These are phyloP conservation scores for Angophora floribunda DNA, from an alignment of 345 rosid species.

Conservation along the genomic window DNA sequence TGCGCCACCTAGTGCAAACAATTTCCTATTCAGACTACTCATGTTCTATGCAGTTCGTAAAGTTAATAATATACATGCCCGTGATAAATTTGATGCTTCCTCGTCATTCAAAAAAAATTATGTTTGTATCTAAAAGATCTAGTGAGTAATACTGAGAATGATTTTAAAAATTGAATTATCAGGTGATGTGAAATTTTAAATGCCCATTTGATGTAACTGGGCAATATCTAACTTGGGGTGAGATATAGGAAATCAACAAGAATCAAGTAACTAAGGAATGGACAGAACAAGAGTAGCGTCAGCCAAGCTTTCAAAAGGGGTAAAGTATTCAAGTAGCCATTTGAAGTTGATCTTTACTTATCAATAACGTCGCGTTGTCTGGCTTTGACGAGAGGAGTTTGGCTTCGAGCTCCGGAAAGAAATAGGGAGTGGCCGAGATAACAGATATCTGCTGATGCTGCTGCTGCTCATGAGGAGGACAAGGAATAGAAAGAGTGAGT, in stretches of 20 bases:
- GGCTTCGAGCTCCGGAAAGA: neutral
- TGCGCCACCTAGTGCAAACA: neutral
- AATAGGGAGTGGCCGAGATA: neutral
- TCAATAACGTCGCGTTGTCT: constrained; percentile 13
- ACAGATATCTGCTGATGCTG: neutral
- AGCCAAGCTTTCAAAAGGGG: neutral
- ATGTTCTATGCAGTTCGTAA: neutral
- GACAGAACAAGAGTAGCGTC: neutral
- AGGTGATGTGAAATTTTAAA: neutral
- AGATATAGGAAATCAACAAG: neutral
- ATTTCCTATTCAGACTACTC: neutral
- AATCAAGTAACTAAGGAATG: neutral
- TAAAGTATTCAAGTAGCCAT: neutral
- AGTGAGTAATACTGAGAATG: neutral
- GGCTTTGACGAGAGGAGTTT: neutral
- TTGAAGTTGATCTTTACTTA: neutral
- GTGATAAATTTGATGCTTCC: neutral
- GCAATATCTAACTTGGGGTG: neutral
- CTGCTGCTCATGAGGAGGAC: neutral
- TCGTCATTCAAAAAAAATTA: neutral
- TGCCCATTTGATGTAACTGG: neutral
- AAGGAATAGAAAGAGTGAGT: neutral
- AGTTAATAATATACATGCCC: neutral
- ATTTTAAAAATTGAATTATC: neutral
- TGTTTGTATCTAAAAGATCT: neutral